Conservation (phyloP, 2,329 filamentous ascomycete genomes). For the Daldinia sp. region DNA sequence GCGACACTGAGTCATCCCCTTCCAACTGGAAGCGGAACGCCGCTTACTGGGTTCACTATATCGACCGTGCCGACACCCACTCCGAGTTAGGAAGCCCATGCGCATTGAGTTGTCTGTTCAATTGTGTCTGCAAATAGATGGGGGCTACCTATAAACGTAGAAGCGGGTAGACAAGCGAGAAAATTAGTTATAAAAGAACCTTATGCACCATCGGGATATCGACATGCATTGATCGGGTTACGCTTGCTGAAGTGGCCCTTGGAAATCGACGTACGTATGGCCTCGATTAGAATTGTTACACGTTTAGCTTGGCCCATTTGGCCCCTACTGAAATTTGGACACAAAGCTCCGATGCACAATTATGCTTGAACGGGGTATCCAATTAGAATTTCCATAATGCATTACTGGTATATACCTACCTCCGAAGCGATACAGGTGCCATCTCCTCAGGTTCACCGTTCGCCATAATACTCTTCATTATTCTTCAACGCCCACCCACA, state of each 20-base stretch:
- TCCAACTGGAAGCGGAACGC: conserved; percentile 42
- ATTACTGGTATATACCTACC: conserved; percentile 37
- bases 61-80: conserved; percentile 15
- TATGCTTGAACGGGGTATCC: not conserved
- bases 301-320: not conserved
- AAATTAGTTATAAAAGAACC: not conserved
- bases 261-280: not conserved
- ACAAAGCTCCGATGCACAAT: not conserved
- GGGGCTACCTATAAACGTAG: not conserved
- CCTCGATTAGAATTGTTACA: not conserved
- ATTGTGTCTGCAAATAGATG: not conserved
- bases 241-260: not conserved
- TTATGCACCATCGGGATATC: not conserved
- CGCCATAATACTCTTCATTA: conserved; percentile 45
- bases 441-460: conserved; percentile 23
- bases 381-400: conserved; percentile 8
- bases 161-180: not conserved
- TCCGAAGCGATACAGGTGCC: conserved; percentile 12
- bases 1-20: conserved; percentile 42
- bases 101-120: not conserved
- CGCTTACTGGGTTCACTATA: conserved; percentile 36
- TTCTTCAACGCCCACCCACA: conserved; percentile 59
- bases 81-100: not conserved
- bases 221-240: too few relatives aligned
- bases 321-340: not conserved